Percentiles rank a stretch among this genome's conserved stretches.
Conservation (phyloP, 306 rosid species). For the Notholithocarpus densiflorus region DNA sequence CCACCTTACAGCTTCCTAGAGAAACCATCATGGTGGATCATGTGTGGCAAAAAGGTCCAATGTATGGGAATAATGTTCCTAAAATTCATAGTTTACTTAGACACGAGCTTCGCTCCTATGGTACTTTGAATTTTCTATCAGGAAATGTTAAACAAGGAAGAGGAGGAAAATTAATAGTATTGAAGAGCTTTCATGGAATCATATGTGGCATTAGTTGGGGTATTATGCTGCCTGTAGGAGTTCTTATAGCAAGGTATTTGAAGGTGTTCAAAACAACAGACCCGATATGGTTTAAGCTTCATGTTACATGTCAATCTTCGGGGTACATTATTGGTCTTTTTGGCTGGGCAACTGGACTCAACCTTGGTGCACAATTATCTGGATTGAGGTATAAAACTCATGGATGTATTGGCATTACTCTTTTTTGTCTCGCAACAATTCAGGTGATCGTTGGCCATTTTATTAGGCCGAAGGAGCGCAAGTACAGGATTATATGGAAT, state of each 20-base stretch:
- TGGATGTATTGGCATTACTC: conserved; percentile 24
- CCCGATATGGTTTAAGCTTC: conserved; percentile 24
- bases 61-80: neutral
- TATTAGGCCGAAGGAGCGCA: too few relatives aligned
- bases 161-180: neutral
- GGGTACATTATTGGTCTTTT: neutral
- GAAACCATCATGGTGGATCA: conserved; percentile 19
- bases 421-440: too few relatives aligned
- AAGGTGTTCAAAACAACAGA: conserved; percentile 3
- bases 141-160: neutral
- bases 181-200: conserved; percentile 15
- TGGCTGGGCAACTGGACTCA: conserved; percentile 19
- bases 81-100: conserved; percentile 1
- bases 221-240: conserved; percentile 33
- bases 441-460: too few relatives aligned
- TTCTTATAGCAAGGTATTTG: conserved; percentile 26
- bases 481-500: too few relatives aligned
- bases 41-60: conserved; percentile 36
- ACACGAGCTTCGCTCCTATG: conserved; percentile 20
- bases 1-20: conserved; percentile 11
- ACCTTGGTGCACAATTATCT: conserved; percentile 2
- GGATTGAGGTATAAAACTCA: conserved; percentile 14
- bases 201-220: conserved; percentile 38
- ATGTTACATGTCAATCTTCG: conserved; percentile 2
- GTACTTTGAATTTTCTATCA: conserved; percentile 20